Evolutionary conservation across 768 basidiomycete genomes (phyloP), one percentile per base, ranked within the genome.

Genomic region (Trametes maxima): DNA sequence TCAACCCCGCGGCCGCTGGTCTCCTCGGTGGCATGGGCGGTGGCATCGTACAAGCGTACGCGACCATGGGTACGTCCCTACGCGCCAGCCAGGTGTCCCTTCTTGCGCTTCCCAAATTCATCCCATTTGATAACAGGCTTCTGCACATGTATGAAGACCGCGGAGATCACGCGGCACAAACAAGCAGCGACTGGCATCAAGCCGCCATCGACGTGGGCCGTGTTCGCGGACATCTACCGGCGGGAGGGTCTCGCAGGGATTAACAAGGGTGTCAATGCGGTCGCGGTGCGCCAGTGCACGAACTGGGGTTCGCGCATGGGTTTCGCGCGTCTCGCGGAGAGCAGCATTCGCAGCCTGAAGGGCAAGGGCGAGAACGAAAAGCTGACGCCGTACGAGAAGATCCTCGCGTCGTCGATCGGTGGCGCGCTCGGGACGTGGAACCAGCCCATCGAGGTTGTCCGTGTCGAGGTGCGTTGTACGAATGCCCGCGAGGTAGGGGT

Each of bases 81-180:
- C 4, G 11, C 33, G 25, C 17, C 17, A n/a, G 25, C 5, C n/a
- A 11, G 13, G 16, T 4, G 8, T n/a, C 19, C 43, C 10, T 19
- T 48, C 45, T 21, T 4, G 14, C 24, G 11, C 28, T 2, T n/a
- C 33, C 19, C 21, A 44, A 59, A 45, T 35, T 59, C 11, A 54
- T 48, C 55, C 56, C 47, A 56, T 37, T 6, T 64, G 37, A 47
- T 44, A 16, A 42, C 66, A 97, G 95, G 96, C 68, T 94, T 98
- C 80, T 96, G 94, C 77, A 98, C 96, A 44, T 97, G 94, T 76
- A 99, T 99, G 97, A 99, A 99, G 78, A 99, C 97, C 21, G 97
- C 86, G 64, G 95, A 96, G 76, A 98, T 98, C 67, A 98, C 95
- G 49, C 89, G 95, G 68, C 90, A 92, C 71, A 99, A 99, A 77